These are phyloP conservation scores for Metschnikowia shivogae DNA, from an alignment of 805 yeast genomes.

Conservation along the genomic window DNA sequence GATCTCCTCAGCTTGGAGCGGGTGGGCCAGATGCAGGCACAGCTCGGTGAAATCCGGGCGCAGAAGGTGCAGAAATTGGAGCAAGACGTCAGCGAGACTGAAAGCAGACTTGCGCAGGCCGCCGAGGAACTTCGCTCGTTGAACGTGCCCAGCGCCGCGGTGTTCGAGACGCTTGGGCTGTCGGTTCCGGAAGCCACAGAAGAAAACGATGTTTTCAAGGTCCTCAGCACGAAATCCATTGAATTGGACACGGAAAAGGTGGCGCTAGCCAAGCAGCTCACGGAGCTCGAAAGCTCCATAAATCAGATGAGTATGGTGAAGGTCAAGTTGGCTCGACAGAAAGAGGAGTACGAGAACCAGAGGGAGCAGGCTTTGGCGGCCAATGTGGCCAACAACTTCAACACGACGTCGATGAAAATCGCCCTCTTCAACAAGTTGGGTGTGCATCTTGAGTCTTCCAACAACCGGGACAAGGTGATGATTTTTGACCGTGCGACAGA, in stretches of 20 bases:
- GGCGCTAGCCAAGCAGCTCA: conserved; percentile 48
- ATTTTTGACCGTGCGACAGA: conserved; percentile 47
- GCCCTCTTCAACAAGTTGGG: conserved; percentile 62
- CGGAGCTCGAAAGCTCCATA: conserved; percentile 44
- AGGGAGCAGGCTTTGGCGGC: conserved; percentile 27
- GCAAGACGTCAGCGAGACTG: conserved; percentile 11
- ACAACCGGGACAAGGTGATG: conserved; percentile 36
- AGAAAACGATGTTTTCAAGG: conserved; percentile 22
- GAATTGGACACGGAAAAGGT: conserved; percentile 46
- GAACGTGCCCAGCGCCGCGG: conserved; percentile 21
- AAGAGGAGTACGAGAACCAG: conserved; percentile 33
- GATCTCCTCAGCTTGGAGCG: conserved; percentile 45
- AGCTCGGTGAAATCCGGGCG: conserved; percentile 27
- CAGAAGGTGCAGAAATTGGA: conserved; percentile 19
- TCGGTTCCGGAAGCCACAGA: conserved; percentile 22
- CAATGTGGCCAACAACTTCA: conserved; percentile 33
- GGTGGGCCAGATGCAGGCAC: conserved; percentile 35
- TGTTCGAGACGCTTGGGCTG: conserved; percentile 18
- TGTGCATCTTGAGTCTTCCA: conserved; percentile 38
- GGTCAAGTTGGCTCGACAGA: conserved; percentile 34
- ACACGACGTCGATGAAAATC: conserved; percentile 48
- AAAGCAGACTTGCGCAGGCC: conserved; percentile 3
- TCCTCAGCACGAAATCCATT: conserved; percentile 24
- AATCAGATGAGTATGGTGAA: conserved; percentile 28
- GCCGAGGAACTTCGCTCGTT: conserved; percentile 20